Evolutionary conservation across 2,329 filamentous ascomycete genomes (phyloP), one percentile per base, ranked within the genome.

Genomic region (Myriosclerotinia scirpicola): DNA sequence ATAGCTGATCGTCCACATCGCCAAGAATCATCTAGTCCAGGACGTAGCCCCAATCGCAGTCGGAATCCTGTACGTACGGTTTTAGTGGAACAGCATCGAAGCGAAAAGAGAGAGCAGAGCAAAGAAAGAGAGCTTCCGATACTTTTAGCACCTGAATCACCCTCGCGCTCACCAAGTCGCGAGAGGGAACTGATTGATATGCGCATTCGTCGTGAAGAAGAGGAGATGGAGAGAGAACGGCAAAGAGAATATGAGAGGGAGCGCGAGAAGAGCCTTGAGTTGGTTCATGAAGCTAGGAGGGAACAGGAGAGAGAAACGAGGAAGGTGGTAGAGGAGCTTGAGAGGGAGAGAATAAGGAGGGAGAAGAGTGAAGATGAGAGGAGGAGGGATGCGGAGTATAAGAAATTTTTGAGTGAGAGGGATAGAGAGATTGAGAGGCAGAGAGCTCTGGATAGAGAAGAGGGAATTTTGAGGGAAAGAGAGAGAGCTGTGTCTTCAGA

Each of bases 1-100:
- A 70, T 74, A 11, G 73, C 74, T 65, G 74, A 76, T 65, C 71
- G 73, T 11, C 70, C 69, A 17, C 50, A 71, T n/a, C 69, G 65
- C 54, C 68, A 65, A 40, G 53, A 46, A 22, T 52, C 65, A 22
- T 64, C 67, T 42, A 68, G 67, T 53, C 44, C 68, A 68, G 26
- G 63, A 69, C 36, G 68, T 67, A 17, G 71, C 72, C 53, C 67
- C 69, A 17, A 58, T 74, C 46, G 68, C 46, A 68, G 69, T 48
- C 68, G 66, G 60, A 53, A 62, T 15, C 64, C 56, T 54, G 67
- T 70, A 14, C 55, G 67, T 55, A 59, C 60, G 52, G 46, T 69
- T 64, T 6, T 65, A 5, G 48, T 61, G 20, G 64, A 61, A 22
- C 55, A 65, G 7, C 44, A 65, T 42, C 42, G n/a, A 9, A 12